phyloP scores from a whole-genome alignment of 768 basidiomycete species.

The Auricularia cornea region DNA sequence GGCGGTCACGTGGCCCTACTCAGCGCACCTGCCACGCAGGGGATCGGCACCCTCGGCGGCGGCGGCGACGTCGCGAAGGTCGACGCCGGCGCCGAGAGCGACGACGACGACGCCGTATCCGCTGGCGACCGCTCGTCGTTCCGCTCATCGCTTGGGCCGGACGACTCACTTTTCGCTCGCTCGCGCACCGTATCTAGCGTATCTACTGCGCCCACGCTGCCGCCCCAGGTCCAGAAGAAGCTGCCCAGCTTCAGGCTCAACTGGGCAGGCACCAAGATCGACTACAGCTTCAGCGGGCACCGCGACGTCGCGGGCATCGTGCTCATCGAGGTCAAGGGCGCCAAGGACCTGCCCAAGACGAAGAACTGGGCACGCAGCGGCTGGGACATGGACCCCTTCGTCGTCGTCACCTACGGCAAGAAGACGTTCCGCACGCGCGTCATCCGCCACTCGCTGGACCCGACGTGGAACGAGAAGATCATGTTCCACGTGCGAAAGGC shows the following conservation, averaged over 20 bases:
- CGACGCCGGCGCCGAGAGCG: constrained; percentile 5
- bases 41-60: constrained; percentile 20
- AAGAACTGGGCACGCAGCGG: constrained; percentile 27
- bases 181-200: neutral
- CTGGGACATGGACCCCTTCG: constrained; percentile 40
- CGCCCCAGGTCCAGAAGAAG: neutral
- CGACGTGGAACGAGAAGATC: constrained; percentile 38
- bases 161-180: neutral
- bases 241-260: neutral
- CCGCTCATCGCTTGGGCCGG: neutral
- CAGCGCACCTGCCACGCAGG: constrained; percentile 22
- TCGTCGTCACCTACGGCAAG: constrained; percentile 37
- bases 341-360: constrained; percentile 33
- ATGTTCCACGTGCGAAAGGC: constrained; percentile 33
- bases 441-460: constrained; percentile 29
- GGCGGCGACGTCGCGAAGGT: constrained; percentile 2
- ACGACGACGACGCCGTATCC: constrained; percentile 4
- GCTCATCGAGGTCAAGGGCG: constrained; percentile 35
- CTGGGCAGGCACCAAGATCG: constrained; percentile 9
- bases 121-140: neutral
- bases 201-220: neutral
- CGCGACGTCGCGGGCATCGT: constrained; percentile 39
- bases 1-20: constrained; percentile 16
- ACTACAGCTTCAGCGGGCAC: constrained; percentile 24
- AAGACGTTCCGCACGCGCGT: constrained; percentile 36